A percentile compares a stretch with the other conserved stretches of the same genome.
Conservation (phyloP, 1,139 yeast species). For the Hemisphaericaspora xylanilytica region DNA sequence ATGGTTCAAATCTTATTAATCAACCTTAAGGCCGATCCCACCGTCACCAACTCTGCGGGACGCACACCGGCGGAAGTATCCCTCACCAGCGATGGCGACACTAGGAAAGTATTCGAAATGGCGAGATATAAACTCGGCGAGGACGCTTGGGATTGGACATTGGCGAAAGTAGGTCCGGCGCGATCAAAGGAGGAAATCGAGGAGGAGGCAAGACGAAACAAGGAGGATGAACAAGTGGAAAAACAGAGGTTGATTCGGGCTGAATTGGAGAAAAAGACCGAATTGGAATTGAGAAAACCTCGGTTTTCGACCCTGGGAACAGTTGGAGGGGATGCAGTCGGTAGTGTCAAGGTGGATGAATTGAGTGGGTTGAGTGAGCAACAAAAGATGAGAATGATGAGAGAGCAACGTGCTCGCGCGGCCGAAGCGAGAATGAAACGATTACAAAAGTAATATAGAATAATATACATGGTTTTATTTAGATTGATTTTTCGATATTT, state of each 20-base stretch:
- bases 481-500: too few species aligned
- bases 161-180: constrained; percentile 65
- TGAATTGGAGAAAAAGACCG: constrained; percentile 41
- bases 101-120: constrained; percentile 61
- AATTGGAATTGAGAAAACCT: constrained; percentile 36
- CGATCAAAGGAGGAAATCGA: constrained; percentile 63
- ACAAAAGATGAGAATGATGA: constrained; percentile 73
- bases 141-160: constrained; percentile 62
- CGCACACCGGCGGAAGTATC: constrained; percentile 58
- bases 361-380: constrained; percentile 51
- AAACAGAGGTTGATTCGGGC: constrained; percentile 39
- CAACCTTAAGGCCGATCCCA: constrained; percentile 71
- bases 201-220: constrained; percentile 33
- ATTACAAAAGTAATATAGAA: constrained; percentile 1
- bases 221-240: constrained; percentile 33
- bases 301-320: constrained; percentile 29
- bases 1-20: constrained; percentile 65
- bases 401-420: constrained; percentile 95
- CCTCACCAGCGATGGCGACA: constrained; percentile 39
- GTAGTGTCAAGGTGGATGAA: constrained; percentile 17
- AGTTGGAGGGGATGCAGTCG: constrained; percentile 19
- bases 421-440: constrained; percentile 78
- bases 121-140: constrained; percentile 72
- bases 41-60: constrained; percentile 49
- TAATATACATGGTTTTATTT: too few species aligned